Conservation (phyloP, 2,329 filamentous ascomycete genomes). For the Acarospora socialis region DNA sequence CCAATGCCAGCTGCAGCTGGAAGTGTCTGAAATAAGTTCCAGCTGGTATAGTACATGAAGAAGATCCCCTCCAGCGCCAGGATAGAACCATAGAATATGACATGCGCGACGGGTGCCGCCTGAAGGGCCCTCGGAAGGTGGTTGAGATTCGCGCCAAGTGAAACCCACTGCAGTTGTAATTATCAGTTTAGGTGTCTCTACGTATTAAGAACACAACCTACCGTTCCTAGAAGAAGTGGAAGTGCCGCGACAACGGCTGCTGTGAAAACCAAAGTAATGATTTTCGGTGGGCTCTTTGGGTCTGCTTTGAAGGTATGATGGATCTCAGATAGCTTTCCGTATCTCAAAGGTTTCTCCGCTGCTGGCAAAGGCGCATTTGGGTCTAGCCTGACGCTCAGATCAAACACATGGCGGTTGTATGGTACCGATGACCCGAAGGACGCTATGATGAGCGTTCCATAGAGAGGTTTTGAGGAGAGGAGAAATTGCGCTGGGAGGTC, state of each 20-base stretch:
- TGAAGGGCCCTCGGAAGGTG: slow-evolving; percentile 64
- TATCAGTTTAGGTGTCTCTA: slow-evolving; percentile 7
- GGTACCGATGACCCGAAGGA: slow-evolving; percentile 66
- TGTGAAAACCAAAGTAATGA: slow-evolving; percentile 67
- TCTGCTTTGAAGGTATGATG: slow-evolving; percentile 78
- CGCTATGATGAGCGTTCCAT: slow-evolving; percentile 69
- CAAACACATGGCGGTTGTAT: slow-evolving; percentile 57
- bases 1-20: slow-evolving; percentile 57
- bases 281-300: slow-evolving; percentile 62
- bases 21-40: slow-evolving; percentile 83
- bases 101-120: slow-evolving; percentile 65
- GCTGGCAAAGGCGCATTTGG: slow-evolving; percentile 43
- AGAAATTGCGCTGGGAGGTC: slow-evolving; percentile 79
- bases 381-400: slow-evolving; percentile 53
- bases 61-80: slow-evolving; percentile 81
- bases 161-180: slow-evolving; percentile 49
- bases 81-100: slow-evolving; percentile 74
- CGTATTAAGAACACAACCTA: slow-evolving; percentile 31
- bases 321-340: slow-evolving; percentile 72
- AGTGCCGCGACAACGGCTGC: slow-evolving; percentile 58
- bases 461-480: slow-evolving; percentile 49
- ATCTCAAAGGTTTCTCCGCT: slow-evolving; percentile 59
- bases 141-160: slow-evolving; percentile 67
- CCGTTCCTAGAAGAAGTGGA: slow-evolving; percentile 55
- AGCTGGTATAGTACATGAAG: slow-evolving; percentile 82